Evolutionary conservation across 306 rosid genomes (phyloP).

Genomic region (Crataegus laevigata): DNA sequence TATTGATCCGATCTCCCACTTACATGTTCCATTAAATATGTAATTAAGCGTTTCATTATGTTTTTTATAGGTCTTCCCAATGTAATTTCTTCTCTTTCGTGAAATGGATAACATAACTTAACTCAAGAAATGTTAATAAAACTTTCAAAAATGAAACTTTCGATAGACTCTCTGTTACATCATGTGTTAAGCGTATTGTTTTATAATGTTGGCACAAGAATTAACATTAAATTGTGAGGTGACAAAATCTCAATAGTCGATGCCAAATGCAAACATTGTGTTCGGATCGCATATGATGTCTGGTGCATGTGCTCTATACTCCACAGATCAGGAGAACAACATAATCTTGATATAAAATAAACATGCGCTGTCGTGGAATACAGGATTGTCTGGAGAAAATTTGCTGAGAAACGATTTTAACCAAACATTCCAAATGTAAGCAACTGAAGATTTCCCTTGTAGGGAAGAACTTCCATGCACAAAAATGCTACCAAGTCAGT

Average conservation of each 20-base stretch:
- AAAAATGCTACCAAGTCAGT: too few relatives aligned
- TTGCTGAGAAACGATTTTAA: background rate
- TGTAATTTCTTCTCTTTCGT: too few relatives aligned
- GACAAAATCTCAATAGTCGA: background rate
- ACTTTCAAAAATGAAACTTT: too few relatives aligned
- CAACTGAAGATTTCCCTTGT: background rate
- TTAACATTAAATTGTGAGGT: too few relatives aligned
- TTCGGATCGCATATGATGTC: conserved; percentile 4
- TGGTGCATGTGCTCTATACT: background rate
- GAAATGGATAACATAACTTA: background rate
- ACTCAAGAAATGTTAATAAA: too few relatives aligned
- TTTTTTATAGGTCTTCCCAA: too few relatives aligned
- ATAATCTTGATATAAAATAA: background rate
- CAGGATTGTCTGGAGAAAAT: background rate
- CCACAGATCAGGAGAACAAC: background rate
- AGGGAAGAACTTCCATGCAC: too few relatives aligned
- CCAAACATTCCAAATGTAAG: background rate
- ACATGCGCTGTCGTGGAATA: background rate
- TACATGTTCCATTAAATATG: background rate
- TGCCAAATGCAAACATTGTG: background rate
- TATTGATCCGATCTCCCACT: background rate
- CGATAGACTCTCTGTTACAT: accelerated
- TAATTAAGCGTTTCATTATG: too few relatives aligned
- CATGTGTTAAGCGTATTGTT: too few relatives aligned
- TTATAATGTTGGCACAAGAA: too few relatives aligned